A percentile compares a stretch with the other conserved stretches of the same genome.
Evolutionary conservation across 2,329 filamentous ascomycete genomes (phyloP).

Genomic region (Clonostachys rhizophaga): DNA sequence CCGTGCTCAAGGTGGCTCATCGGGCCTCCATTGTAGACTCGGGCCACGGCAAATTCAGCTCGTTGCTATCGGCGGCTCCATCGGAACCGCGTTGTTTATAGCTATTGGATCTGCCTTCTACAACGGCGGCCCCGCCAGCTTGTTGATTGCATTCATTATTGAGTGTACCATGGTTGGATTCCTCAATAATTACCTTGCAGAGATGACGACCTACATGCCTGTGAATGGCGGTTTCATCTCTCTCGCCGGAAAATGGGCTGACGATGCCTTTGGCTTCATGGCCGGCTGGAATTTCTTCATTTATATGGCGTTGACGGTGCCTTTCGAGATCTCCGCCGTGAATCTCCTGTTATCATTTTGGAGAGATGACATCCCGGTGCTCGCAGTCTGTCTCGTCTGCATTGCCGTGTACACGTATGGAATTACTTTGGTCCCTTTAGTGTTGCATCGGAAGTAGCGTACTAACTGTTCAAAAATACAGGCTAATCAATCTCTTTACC

Average conservation of each 20-base stretch:
- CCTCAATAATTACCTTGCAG: conserved; percentile 25
- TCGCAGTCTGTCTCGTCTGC: conserved; percentile 34
- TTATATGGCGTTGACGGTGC: conserved; percentile 36
- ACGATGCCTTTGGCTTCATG: conserved; percentile 39
- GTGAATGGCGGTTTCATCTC: conserved; percentile 39
- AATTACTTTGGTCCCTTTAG: too few relatives aligned
- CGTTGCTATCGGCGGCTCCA: conserved; percentile 47
- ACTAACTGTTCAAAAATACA: too few relatives aligned
- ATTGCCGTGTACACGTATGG: conserved; percentile 26
- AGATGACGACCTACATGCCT: conserved; percentile 44
- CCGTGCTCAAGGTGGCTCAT: too few relatives aligned
- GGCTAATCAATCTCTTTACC: too few relatives aligned
- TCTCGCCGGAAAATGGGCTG: conserved; percentile 39
- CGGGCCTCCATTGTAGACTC: too few relatives aligned
- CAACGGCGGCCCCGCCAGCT: conserved; percentile 23
- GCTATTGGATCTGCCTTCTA: conserved; percentile 21
- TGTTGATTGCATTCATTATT: conserved; percentile 21
- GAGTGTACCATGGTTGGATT: conserved; percentile 13
- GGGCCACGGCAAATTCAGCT: conserved; percentile 33
- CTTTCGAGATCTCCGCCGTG: conserved; percentile 43
- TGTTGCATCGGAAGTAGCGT: too few relatives aligned
- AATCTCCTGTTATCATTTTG: conserved; percentile 42
- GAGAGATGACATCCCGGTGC: conserved; percentile 23
- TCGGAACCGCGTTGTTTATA: conserved; percentile 27
- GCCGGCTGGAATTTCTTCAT: conserved; percentile 46